Base-by-base conservation (phyloP, 331 rosid species). In the Erythrophleum ivorense region DNA sequence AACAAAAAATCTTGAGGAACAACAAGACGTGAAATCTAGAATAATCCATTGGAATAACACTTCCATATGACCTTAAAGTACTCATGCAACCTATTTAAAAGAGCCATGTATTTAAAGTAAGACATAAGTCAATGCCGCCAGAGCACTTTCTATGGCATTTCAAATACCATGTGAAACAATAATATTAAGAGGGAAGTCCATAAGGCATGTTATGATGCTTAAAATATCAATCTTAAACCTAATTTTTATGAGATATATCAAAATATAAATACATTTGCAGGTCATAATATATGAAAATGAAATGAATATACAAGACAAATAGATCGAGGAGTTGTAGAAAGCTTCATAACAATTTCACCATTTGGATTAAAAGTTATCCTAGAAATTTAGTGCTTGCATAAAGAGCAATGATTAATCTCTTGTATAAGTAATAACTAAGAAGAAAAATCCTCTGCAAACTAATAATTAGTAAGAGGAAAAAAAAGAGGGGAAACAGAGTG, bases 391-490 rank as follows among this genome's bases (percentile, higher is more conserved):
- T 18, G 24, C 49, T 34, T 16, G 48, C 67, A 33, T 49, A 9
- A 49, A 12, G 29, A 50, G 50, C 19, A 34, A 53, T 36, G 7
- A 40, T 40, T 43, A 40, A 18, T 38, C 7, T 41, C 52, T 1
- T 3, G 1, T 19, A 55, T 55, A 55, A 18, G 31, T 60, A 58
- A 58, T 58, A 66, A 65, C 14, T 18, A 40, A 4, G 15, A 67
- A 19, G 52, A 66, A 10, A 11, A 58, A 70, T 62, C 45, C 65
- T 80, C 64, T 60, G 83, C 73, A 34, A 49, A 60, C n/a, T 6
- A 75, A 5, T 71, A 72, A 63, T 33, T 24, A 24, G 40, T 12
- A 33, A 63, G 43, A 12, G 2, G 43, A 18, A 48, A 81, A 52
- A 40, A 59, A 24, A 24, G 29, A 24, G 29, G 29, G 29, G 29